Conservation (phyloP, 352 stramenopile species). For the Phytopythium aichiense region DNA sequence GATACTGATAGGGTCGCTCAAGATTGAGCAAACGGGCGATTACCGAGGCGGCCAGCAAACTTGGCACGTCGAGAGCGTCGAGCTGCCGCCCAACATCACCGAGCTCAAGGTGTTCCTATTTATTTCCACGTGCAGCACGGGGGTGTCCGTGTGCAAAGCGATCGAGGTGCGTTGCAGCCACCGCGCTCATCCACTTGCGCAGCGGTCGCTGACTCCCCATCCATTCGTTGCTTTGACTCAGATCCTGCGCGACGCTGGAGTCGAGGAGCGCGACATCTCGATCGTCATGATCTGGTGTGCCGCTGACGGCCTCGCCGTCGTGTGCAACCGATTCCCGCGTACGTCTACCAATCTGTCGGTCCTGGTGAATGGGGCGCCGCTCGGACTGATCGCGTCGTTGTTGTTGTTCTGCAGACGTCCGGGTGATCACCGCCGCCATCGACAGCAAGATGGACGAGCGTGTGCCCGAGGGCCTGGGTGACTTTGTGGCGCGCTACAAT, state of each 20-base stretch:
- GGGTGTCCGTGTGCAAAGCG: constrained; percentile 23
- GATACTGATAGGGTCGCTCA: constrained; percentile 19
- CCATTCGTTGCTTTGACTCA: constrained; percentile 8
- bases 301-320: constrained; percentile 19
- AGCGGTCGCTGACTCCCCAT: neutral
- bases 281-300: constrained; percentile 35
- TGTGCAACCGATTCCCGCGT: constrained; percentile 39
- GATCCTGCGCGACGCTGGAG: constrained; percentile 23
- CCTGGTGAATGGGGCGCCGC: neutral
- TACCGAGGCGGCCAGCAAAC: constrained; percentile 3
- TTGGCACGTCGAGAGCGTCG: constrained; percentile 25
- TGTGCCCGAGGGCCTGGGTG: constrained; percentile 26
- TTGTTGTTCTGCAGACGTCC: constrained; percentile 17
- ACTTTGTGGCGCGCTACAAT: constrained; percentile 49
- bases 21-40: constrained; percentile 13
- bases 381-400: neutral
- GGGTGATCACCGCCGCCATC: constrained; percentile 32
- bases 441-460: constrained; percentile 26
- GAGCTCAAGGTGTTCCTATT: constrained; percentile 36
- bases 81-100: constrained; percentile 28
- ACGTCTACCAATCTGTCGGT: neutral
- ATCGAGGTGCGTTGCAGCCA: constrained; percentile 20
- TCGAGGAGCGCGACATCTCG: constrained; percentile 29
- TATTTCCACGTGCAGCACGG: constrained; percentile 23
- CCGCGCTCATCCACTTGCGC: neutral